Conservation (phyloP, 2,329 filamentous ascomycete species). For the Iodosphaeria phyllophila region DNA sequence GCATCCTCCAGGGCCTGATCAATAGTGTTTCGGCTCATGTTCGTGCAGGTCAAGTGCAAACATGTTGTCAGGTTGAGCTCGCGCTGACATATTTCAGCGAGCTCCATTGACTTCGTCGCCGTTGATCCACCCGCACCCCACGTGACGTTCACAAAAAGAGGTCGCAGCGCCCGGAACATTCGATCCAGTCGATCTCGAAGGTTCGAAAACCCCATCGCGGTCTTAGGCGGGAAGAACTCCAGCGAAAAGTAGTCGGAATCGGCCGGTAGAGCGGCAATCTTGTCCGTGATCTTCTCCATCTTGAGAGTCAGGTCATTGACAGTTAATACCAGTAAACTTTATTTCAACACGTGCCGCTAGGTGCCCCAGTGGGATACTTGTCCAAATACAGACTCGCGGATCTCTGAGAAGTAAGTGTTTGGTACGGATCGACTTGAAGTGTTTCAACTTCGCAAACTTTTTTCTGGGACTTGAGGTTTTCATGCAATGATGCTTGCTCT, state of each 20-base stretch:
- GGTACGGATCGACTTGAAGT: too few relatives aligned
- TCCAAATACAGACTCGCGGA: too few relatives aligned
- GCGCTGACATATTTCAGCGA: slow-evolving; percentile 87
- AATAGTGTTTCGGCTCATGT: slow-evolving; percentile 76
- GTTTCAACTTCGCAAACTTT: too few relatives aligned
- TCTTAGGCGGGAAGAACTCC: slow-evolving; percentile 99
- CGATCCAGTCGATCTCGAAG: slow-evolving; percentile 82
- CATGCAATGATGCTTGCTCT: too few relatives aligned
- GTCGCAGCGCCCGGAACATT: slow-evolving; percentile 80
- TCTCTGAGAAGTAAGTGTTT: too few relatives aligned
- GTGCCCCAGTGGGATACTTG: too few relatives aligned
- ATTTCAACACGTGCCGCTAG: too few relatives aligned
- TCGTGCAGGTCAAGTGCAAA: slow-evolving; percentile 90
- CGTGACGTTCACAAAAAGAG: slow-evolving; percentile 90
- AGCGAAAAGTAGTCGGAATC: slow-evolving; percentile 81
- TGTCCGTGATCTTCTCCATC: slow-evolving; percentile 86
- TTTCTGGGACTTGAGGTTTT: too few relatives aligned
- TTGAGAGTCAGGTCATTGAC: too few relatives aligned
- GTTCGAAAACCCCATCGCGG: slow-evolving; percentile 85
- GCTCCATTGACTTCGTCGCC: slow-evolving; percentile 72
- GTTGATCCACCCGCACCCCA: slow-evolving; percentile 96
- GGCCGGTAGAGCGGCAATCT: slow-evolving; percentile 75
- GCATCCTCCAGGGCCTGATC: slow-evolving; percentile 84
- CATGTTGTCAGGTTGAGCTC: slow-evolving; percentile 87
- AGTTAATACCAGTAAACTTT: too few relatives aligned